phyloP scores from a whole-genome alignment of 2,329 filamentous ascomycete species.

The Lecanosticta acicola region DNA sequence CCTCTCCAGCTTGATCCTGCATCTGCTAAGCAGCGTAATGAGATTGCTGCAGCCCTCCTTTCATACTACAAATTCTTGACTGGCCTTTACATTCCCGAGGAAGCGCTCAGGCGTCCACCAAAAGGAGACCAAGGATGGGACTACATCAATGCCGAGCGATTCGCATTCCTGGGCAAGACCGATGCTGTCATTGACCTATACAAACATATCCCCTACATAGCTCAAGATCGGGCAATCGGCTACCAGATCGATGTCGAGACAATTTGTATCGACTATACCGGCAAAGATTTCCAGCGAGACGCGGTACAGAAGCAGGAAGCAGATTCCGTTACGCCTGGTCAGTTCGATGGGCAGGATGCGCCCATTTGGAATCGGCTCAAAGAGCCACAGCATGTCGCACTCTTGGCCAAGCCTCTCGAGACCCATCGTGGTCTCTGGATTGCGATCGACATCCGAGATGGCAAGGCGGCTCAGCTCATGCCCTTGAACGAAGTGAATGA shows the following conservation, averaged over 20 bases:
- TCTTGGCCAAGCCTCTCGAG: background rate
- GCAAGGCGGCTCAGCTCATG: background rate
- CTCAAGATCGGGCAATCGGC: background rate
- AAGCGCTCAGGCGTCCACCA: slow-evolving; percentile 4
- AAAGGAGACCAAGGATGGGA: slow-evolving; percentile 7
- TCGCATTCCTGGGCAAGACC: slow-evolving; percentile 21
- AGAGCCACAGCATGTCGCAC: background rate
- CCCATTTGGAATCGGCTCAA: background rate
- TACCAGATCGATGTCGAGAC: background rate
- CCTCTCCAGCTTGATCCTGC: slow-evolving; percentile 2
- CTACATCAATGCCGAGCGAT: slow-evolving; percentile 1
- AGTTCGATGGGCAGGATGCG: background rate
- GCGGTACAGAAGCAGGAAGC: background rate
- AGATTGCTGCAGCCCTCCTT: slow-evolving; percentile 3
- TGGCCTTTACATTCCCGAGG: background rate
- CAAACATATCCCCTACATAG: slow-evolving; percentile 28
- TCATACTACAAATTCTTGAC: slow-evolving; percentile 3
- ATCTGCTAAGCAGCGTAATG: slow-evolving; percentile 1
- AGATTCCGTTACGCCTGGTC: background rate
- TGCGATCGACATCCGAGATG: background rate
- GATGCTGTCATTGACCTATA: slow-evolving; percentile 30
- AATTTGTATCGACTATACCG: slow-evolving; percentile 3
- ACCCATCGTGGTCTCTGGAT: background rate
- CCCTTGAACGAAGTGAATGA: background rate
- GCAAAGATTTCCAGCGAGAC: background rate